Percentiles rank a stretch among this genome's conserved stretches.
phyloP scores from a whole-genome alignment of 768 basidiomycete species.

The Mycena sanguinolenta region DNA sequence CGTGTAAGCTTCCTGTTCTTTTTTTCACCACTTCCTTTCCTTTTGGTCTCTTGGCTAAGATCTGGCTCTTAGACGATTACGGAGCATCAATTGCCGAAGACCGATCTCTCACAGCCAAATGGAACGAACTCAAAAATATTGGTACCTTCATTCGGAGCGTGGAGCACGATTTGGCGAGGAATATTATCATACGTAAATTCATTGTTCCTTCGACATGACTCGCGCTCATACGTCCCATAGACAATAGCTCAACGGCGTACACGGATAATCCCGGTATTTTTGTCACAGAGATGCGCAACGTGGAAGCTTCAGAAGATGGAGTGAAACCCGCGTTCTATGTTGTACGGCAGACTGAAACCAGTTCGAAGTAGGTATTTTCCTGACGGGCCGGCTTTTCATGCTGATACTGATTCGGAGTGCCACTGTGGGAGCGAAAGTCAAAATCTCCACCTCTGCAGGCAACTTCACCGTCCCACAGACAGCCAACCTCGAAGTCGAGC shows the following conservation, averaged over 20 bases:
- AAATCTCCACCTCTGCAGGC: constrained; percentile 28
- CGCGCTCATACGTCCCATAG: constrained; percentile 10
- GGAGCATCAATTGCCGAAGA: constrained; percentile 30
- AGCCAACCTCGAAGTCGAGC: constrained; percentile 8
- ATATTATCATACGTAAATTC: constrained; percentile 19
- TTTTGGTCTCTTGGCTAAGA: neutral
- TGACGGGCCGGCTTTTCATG: neutral
- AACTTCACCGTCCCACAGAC: constrained; percentile 32
- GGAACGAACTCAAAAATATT: constrained; percentile 30
- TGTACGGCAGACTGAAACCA: constrained; percentile 22
- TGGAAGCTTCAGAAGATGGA: constrained; percentile 3
- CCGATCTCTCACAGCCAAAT: constrained; percentile 28
- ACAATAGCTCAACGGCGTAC: constrained; percentile 23
- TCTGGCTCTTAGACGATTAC: constrained; percentile 25
- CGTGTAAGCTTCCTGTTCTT: constrained; percentile 16
- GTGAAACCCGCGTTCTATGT: constrained; percentile 27
- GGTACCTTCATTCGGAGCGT: constrained; percentile 31
- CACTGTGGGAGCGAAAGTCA: constrained; percentile 24
- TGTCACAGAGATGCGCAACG: constrained; percentile 27
- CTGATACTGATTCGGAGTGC: constrained; percentile 12
- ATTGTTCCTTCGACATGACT: neutral
- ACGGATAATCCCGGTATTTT: constrained; percentile 26
- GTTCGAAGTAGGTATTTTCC: constrained; percentile 23
- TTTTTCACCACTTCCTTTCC: neutral
- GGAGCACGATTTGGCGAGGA: constrained; percentile 24